Evolutionary conservation across 352 stramenopile genomes (phyloP).

Genomic region (Albugo laibachii): DNA sequence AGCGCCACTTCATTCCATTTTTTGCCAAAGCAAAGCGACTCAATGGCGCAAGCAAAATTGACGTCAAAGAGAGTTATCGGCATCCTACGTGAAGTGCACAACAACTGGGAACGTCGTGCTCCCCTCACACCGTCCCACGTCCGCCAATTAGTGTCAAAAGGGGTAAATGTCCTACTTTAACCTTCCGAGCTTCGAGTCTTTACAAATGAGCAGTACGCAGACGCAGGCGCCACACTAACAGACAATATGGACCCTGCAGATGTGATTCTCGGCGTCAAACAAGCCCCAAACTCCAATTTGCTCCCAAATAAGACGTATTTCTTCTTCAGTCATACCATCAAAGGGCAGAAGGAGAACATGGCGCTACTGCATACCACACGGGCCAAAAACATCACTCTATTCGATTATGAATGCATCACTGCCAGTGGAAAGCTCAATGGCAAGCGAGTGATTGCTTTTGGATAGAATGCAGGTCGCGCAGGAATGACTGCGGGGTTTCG

Average conservation of each 20-base stretch:
- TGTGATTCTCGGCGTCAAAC: constrained; percentile 92
- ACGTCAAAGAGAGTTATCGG: constrained; percentile 37
- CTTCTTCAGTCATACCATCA: constrained; percentile 96
- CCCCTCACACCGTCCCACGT: constrained; percentile 84
- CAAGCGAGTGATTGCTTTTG: constrained; percentile 86
- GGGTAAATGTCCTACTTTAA: constrained; percentile 86
- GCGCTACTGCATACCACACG: constrained; percentile 82
- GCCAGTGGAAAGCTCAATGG: constrained; percentile 50
- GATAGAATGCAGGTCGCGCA: constrained; percentile 84
- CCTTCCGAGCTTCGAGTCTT: constrained; percentile 85
- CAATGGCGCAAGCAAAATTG: too few species aligned
- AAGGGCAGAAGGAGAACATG: constrained; percentile 94
- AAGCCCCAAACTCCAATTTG: constrained; percentile 66
- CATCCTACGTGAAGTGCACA: constrained; percentile 88
- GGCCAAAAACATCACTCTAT: constrained; percentile 81
- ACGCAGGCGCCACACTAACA: constrained; percentile 71
- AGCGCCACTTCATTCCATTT: too few species aligned
- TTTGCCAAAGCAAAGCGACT: too few species aligned
- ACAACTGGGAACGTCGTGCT: constrained; percentile 89
- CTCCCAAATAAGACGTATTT: constrained; percentile 88
- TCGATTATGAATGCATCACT: constrained; percentile 95
- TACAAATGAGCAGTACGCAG: constrained; percentile 81
- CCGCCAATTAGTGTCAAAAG: constrained; percentile 46
- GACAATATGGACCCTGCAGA: constrained; percentile 78
- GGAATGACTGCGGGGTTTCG: constrained; percentile 90